Conservation (phyloP, 257 asterid genomes). For the Oldenlandia corymbosa region DNA sequence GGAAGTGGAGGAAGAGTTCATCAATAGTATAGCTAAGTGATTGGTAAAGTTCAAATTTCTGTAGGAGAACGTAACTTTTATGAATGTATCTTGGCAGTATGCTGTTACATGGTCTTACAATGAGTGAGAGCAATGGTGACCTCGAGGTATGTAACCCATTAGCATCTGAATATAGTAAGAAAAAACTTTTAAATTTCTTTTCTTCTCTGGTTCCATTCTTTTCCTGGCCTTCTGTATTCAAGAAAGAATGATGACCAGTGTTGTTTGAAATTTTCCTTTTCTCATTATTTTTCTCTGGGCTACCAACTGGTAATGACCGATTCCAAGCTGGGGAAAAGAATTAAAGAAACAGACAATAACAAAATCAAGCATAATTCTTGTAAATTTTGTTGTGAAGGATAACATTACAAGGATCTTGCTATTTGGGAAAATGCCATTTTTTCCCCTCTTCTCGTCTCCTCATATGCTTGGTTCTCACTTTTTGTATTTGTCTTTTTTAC, state of each 20-base stretch:
- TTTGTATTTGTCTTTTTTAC: neutral
- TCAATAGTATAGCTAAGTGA: neutral
- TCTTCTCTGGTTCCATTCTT: no score
- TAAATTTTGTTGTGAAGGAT: constrained; percentile 1
- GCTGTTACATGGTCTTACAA: constrained; percentile 82
- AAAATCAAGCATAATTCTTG: neutral
- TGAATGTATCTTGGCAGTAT: constrained; percentile 51
- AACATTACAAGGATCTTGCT: neutral
- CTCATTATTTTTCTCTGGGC: no score
- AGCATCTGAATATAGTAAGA: neutral
- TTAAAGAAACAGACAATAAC: neutral
- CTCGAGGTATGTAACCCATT: constrained; percentile 60
- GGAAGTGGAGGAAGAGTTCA: constrained; percentile 3
- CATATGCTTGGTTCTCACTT: neutral
- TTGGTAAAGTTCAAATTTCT: neutral
- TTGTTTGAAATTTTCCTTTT: no score
- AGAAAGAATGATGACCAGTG: no score
- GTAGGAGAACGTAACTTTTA: neutral
- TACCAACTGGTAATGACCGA: no score
- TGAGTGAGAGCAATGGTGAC: constrained; percentile 80
- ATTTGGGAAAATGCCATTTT: neutral
- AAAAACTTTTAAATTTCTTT: neutral
- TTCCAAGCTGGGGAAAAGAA: no score
- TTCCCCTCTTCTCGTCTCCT: neutral
- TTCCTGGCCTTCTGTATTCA: no score